Evolutionary conservation across 768 basidiomycete genomes (phyloP).

Genomic region (Dacryopinax primogenitus): DNA sequence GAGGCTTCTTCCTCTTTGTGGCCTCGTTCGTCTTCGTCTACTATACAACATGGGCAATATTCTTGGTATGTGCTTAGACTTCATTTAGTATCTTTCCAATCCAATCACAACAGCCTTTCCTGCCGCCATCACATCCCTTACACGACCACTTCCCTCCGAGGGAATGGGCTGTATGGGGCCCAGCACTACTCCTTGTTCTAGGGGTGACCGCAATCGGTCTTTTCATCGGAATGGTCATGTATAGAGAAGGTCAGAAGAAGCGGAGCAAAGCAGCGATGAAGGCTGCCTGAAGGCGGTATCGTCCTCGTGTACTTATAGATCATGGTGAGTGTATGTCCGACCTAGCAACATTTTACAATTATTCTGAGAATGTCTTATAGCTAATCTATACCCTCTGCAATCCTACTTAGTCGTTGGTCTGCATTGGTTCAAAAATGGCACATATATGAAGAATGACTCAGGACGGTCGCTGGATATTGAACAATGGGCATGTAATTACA

Average conservation of each 20-base stretch:
- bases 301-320: neutral
- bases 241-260: conserved; percentile 59
- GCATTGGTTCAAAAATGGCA: neutral
- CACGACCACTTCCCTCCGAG: conserved; percentile 71
- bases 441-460: too few species aligned
- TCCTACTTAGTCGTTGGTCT: neutral
- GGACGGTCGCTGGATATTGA: too few species aligned
- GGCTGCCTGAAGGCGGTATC: conserved; percentile 8
- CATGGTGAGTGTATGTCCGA: neutral
- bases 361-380: neutral
- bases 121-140: conserved; percentile 57
- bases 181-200: conserved; percentile 65
- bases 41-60: conserved; percentile 83
- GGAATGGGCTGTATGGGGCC: conserved; percentile 85
- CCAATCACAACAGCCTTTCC: conserved; percentile 47
- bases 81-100: neutral
- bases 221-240: conserved; percentile 65
- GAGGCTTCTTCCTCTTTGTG: conserved; percentile 63
- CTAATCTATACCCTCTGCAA: neutral
- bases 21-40: conserved; percentile 71
- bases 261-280: conserved; percentile 45
- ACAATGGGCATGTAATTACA: too few species aligned
- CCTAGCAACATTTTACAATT: neutral
- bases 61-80: conserved; percentile 47
- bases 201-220: conserved; percentile 69